These are phyloP conservation scores for Aspergillus hancockii DNA, from an alignment of 495 filamentous ascomycete species.

Conservation along the genomic window DNA sequence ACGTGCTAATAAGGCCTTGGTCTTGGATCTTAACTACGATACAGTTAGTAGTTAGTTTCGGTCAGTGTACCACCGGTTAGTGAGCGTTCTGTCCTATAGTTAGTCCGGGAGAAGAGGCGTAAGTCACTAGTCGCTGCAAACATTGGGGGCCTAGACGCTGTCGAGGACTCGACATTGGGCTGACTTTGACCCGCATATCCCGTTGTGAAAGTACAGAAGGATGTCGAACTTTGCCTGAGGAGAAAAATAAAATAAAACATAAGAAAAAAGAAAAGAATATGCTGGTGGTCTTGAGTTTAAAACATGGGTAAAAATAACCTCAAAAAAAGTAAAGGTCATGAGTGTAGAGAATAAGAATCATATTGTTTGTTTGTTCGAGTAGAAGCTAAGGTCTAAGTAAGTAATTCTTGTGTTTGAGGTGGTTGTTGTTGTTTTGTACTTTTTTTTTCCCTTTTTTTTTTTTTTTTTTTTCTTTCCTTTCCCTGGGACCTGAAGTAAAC, in stretches of 20 bases:
- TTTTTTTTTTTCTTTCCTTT: too few species aligned
- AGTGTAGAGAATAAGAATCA: not conserved
- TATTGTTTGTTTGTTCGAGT: too few species aligned
- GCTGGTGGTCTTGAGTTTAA: not conserved
- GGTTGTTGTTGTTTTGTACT: too few species aligned
- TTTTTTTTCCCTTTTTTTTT: too few species aligned
- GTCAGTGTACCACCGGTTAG: not conserved
- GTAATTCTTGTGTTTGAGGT: too few species aligned
- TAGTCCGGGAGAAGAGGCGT: not conserved
- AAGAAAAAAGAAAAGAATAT: not conserved
- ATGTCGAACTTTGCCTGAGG: constrained; percentile 1
- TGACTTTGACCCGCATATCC: constrained; percentile 7
- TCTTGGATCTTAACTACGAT: not conserved
- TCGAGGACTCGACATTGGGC: constrained; percentile 1
- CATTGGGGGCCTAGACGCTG: constrained; percentile 8
- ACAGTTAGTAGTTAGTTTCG: not conserved
- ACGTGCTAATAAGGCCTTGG: not conserved
- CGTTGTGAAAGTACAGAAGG: not conserved
- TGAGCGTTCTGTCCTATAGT: constrained; percentile 2
- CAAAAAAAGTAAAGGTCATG: not conserved
- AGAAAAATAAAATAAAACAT: not conserved
- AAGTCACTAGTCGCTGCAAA: constrained; percentile 1
- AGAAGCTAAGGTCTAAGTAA: too few species aligned
- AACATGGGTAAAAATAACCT: too few species aligned
- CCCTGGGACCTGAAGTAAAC: too few species aligned